Evolutionary conservation across 2,329 filamentous ascomycete species (phyloP).

Genomic region (Neurospora sp.): DNA sequence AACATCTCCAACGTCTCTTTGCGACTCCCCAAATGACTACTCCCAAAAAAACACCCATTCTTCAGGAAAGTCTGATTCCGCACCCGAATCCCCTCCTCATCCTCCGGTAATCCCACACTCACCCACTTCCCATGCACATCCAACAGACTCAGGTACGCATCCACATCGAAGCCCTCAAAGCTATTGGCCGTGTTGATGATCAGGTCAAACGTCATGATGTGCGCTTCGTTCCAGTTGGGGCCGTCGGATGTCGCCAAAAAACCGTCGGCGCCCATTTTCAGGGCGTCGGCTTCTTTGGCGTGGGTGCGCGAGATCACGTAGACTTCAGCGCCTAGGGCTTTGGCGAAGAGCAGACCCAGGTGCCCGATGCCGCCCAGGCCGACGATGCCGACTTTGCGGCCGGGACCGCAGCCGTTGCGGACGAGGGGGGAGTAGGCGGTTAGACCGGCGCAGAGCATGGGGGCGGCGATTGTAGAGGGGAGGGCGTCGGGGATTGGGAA

Average conservation of each 20-base stretch:
- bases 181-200: conserved; percentile 67
- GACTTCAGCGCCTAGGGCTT: conserved; percentile 53
- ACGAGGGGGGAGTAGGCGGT: conserved; percentile 72
- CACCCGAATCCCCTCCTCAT: conserved; percentile 59
- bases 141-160: conserved; percentile 65
- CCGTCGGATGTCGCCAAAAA: conserved; percentile 50
- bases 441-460: conserved; percentile 77
- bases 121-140: conserved; percentile 77
- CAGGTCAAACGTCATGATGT: conserved; percentile 60
- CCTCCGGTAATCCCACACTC: conserved; percentile 70
- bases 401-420: conserved; percentile 63
- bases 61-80: conserved; percentile 63
- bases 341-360: conserved; percentile 60
- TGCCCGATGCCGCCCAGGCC: conserved; percentile 65
- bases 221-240: conserved; percentile 45
- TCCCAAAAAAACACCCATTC: conserved; percentile 66
- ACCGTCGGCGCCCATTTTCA: conserved; percentile 49
- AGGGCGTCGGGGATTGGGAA: conserved; percentile 70
- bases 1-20: conserved; percentile 64
- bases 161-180: conserved; percentile 56
- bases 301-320: conserved; percentile 52
- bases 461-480: conserved; percentile 51
- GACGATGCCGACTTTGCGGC: conserved; percentile 69
- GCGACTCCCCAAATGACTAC: conserved; percentile 60
- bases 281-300: conserved; percentile 49